phyloP scores from a whole-genome alignment of 2,329 filamentous ascomycete species.

The Penicillium sp. region DNA sequence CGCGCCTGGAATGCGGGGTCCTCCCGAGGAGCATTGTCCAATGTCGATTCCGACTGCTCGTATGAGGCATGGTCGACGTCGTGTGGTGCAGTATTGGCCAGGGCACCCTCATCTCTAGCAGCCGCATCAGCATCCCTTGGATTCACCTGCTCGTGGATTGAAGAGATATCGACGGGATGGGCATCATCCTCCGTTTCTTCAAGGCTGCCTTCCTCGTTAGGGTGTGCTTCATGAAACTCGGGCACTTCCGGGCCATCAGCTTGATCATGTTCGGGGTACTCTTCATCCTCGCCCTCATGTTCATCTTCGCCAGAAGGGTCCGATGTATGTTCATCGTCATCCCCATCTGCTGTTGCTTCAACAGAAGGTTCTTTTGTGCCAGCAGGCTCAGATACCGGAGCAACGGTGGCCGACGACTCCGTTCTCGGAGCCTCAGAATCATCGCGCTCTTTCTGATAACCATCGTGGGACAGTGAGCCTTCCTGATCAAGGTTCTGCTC shows the following conservation, averaged over 20 bases:
- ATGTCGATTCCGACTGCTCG: conserved; percentile 22
- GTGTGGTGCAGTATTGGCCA: conserved; percentile 7
- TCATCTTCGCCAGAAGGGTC: conserved; percentile 40
- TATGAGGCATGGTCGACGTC: conserved; percentile 10
- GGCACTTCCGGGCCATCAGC: conserved; percentile 6
- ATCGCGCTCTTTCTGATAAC: conserved; percentile 21
- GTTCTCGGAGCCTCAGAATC: conserved; percentile 30
- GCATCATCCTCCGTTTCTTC: too few relatives aligned
- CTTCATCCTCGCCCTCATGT: conserved; percentile 8
- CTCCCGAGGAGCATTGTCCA: conserved; percentile 14
- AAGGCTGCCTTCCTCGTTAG: too few relatives aligned
- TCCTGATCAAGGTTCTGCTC: conserved; percentile 3
- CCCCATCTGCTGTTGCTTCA: conserved; percentile 11
- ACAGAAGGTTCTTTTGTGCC: conserved; percentile 15
- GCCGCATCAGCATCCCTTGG: conserved; percentile 8
- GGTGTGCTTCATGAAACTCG: neutral
- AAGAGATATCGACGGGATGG: conserved; percentile 2
- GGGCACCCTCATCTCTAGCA: conserved; percentile 7
- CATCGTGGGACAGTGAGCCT: conserved; percentile 6
- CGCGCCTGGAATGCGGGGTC: conserved; percentile 16
- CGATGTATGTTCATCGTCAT: conserved; percentile 11
- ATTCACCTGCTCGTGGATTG: conserved; percentile 10
- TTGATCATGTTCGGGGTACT: conserved; percentile 13
- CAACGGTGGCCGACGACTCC: conserved; percentile 31
- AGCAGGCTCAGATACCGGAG: conserved; percentile 18